Evolutionary conservation across 371 early-diverging fungal species (phyloP), one percentile per base, ranked within the genome.

Genomic region (Mucor lusitanicus): DNA sequence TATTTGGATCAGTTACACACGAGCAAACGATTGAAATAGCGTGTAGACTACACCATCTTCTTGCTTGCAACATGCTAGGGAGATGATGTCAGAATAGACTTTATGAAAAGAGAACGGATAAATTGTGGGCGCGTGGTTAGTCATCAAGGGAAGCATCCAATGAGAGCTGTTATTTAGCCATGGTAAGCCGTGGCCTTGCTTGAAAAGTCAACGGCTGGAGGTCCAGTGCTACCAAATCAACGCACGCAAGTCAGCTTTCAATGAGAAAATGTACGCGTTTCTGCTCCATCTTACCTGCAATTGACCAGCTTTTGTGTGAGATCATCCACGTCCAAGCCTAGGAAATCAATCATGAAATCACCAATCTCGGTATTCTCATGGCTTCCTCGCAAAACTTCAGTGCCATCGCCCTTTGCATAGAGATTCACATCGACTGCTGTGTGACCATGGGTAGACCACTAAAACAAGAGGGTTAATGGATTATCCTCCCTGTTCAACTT

Each of bases 341-440:
- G 78, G 63, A 79, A 85, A 0, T 78, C 59, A 1, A 69, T 72
- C 48, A 98, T 89, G 66, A 92, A 91, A 3, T 77, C 69, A 50
- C 97, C 97, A 66, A 98, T 91, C 6, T 94, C 92, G 3, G 90
- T 96, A 74, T 98, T 98, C 68, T 94, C 94, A 71, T 87, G 85
- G 71, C 85, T 90, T 7, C 94, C 94, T 28, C 71, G 66, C 57
- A 94, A 67, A 7, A 42, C 27, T 33, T 83, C 68, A 15, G 85
- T 70, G 8, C 75, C 70, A 12, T 67, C 63, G 2, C 94, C 94
- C 28, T 88, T 85, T 0, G 94, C 92, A 70, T 92, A 94, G 28
- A 97, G 75, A 58, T 96, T 97, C 0, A 98, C 98, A 80, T 97
- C 97, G 5, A 95, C 94, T 3, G 91, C 96, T 3, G 96, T 92